phyloP scores from a whole-genome alignment of 2,329 filamentous ascomycete genomes.

The Phoma sp. region DNA sequence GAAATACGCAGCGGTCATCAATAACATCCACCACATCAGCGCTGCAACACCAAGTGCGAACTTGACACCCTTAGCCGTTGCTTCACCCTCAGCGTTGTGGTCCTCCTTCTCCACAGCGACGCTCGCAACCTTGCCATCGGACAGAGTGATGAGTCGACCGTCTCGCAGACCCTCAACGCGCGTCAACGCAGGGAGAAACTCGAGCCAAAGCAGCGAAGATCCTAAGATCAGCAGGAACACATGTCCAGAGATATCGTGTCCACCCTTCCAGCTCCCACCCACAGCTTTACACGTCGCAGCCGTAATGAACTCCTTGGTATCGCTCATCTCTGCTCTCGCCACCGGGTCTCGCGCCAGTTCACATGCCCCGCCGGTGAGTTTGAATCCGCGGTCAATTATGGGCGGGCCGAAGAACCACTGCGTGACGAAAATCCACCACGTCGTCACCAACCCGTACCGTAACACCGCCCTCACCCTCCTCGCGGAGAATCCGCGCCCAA shows the following conservation, averaged over 20 bases:
- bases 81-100: conserved; percentile 50
- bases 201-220: conserved; percentile 81
- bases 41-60: conserved; percentile 65
- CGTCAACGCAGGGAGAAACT: conserved; percentile 71
- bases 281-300: conserved; percentile 81
- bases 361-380: conserved; percentile 87
- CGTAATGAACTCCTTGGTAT: conserved; percentile 65
- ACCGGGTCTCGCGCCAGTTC: conserved; percentile 63
- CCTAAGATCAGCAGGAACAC: conserved; percentile 91
- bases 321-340: conserved; percentile 55
- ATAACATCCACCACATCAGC: conserved; percentile 90
- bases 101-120: conserved; percentile 51
- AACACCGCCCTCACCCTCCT: conserved; percentile 65
- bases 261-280: conserved; percentile 88
- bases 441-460: conserved; percentile 76
- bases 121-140: conserved; percentile 66
- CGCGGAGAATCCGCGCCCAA: conserved; percentile 52
- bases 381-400: conserved; percentile 87
- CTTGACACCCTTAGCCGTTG: conserved; percentile 62
- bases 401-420: conserved; percentile 97
- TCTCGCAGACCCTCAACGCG: conserved; percentile 60
- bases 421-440: conserved; percentile 84
- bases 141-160: conserved; percentile 70
- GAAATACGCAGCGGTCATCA: conserved; percentile 99
- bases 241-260: conserved; percentile 95